Conservation (phyloP, 345 rosid species). For the Eucalyptus brandiana region DNA sequence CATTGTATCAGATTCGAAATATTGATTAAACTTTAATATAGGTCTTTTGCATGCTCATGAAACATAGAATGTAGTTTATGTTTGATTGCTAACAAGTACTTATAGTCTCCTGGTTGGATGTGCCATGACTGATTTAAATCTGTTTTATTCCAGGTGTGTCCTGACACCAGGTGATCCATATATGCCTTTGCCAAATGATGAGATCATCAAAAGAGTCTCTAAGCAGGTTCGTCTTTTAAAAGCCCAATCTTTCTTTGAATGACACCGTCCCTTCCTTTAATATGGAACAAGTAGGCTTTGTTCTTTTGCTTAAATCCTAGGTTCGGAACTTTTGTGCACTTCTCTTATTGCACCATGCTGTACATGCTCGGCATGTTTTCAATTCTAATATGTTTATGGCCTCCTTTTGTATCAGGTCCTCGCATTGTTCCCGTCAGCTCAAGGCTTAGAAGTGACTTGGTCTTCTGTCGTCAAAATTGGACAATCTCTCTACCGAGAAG, state of each 20-base stretch:
- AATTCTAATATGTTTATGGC: not conserved
- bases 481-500: constrained; percentile 93
- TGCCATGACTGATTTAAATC: not conserved
- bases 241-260: not conserved
- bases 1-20: not conserved
- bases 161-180: constrained; percentile 95
- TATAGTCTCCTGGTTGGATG: not conserved
- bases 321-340: not conserved
- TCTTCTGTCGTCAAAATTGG: constrained; percentile 94
- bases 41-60: not conserved
- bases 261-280: not conserved
- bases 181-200: constrained; percentile 77
- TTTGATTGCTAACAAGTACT: not conserved
- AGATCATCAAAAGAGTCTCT: constrained; percentile 75
- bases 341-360: not conserved
- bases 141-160: constrained; percentile 54
- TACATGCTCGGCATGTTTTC: not conserved
- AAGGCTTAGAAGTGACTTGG: constrained; percentile 76
- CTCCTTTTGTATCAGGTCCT: constrained; percentile 40
- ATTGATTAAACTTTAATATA: not conserved
- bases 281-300: not conserved
- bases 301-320: not conserved
- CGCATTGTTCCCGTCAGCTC: constrained; percentile 78
- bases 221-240: constrained; percentile 47
- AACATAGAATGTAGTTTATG: not conserved